A percentile compares a stretch with the other conserved stretches of the same genome.
Evolutionary conservation across 1,284 basidiomycete species (phyloP).

Genomic region (Uromyces viciae-fabae): DNA sequence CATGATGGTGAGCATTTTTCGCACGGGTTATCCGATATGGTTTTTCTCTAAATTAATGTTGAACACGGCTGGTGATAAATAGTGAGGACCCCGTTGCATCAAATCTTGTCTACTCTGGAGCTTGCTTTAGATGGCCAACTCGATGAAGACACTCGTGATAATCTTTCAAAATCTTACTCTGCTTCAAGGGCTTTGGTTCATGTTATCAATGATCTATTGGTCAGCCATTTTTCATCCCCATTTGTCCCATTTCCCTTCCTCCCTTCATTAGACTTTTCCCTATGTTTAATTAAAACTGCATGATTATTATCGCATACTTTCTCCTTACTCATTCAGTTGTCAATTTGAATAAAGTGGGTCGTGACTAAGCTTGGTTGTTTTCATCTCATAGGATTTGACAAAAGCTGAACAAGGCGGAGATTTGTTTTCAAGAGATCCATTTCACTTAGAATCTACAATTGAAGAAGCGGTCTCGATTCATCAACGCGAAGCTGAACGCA

Average conservation of each 20-base stretch:
- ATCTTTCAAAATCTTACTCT: constrained; percentile 71
- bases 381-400: constrained; percentile 64
- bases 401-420: constrained; percentile 75
- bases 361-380: background rate
- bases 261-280: no score
- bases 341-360: background rate
- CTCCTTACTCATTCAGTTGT: no score
- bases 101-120: constrained; percentile 64
- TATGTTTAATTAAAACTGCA: no score
- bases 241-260: constrained; percentile 11
- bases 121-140: constrained; percentile 75
- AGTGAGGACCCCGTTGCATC: constrained; percentile 71
- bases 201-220: constrained; percentile 76
- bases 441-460: constrained; percentile 68
- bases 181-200: constrained; percentile 68
- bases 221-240: constrained; percentile 50
- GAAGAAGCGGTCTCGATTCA: constrained; percentile 64
- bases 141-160: constrained; percentile 72
- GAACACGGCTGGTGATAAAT: background rate
- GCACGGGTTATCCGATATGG: constrained; percentile 9
- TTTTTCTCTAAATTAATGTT: background rate
- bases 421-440: constrained; percentile 75
- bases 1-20: constrained; percentile 66
- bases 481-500: constrained; percentile 67
- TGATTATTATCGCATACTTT: no score